Evolutionary conservation across 169 alveolate genomes (phyloP).

Genomic region (Plasmodium fragile): DNA sequence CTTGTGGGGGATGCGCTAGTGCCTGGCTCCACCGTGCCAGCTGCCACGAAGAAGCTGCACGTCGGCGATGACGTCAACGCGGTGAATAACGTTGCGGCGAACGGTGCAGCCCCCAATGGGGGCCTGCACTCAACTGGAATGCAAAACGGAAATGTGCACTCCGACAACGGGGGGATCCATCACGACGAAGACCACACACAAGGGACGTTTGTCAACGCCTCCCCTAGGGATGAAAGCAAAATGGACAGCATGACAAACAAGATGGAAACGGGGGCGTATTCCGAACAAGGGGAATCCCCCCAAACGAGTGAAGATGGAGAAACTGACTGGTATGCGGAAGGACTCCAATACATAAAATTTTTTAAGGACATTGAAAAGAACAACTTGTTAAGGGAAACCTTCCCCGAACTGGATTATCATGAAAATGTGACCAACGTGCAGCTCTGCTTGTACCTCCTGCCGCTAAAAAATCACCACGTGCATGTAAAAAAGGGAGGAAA

Average conservation of each 20-base stretch:
- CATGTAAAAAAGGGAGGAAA: slow-evolving; percentile 29
- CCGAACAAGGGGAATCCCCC: neutral
- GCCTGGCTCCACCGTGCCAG: neutral
- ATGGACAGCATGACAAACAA: neutral
- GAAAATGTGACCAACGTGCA: slow-evolving; percentile 37
- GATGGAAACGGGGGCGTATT: neutral
- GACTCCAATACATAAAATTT: slow-evolving; percentile 56
- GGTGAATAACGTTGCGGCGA: neutral
- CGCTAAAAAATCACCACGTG: slow-evolving; percentile 55
- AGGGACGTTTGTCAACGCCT: neutral
- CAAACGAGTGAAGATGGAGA: neutral
- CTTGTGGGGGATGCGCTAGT: neutral
- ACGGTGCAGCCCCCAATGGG: neutral
- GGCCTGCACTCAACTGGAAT: neutral
- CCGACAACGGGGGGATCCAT: neutral
- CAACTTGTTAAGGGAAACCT: slow-evolving; percentile 27
- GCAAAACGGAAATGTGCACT: neutral
- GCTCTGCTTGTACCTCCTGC: slow-evolving; percentile 38
- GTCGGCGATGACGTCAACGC: neutral
- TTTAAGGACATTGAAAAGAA: slow-evolving; percentile 49
- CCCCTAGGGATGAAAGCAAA: neutral
- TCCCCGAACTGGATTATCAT: slow-evolving; percentile 15
- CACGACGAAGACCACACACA: neutral
- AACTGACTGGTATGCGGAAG: slow-evolving; percentile 37
- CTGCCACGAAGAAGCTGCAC: neutral